Evolutionary conservation across 805 yeast genomes (phyloP).

Genomic region (Candida awuae): DNA sequence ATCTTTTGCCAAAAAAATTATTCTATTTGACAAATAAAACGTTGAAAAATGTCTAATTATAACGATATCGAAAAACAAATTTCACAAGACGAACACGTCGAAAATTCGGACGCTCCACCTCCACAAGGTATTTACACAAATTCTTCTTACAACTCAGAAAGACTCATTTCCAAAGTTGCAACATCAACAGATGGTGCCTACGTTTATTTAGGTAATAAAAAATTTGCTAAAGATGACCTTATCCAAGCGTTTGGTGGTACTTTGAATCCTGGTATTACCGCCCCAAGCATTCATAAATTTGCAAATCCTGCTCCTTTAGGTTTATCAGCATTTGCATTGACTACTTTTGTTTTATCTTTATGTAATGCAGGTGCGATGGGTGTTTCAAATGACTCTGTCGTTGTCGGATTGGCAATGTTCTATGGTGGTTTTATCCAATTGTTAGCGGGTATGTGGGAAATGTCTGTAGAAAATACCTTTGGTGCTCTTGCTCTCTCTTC

Average conservation of each 20-base stretch:
- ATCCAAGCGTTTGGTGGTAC: constrained; percentile 75
- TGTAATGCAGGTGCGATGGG: constrained; percentile 63
- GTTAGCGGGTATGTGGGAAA: constrained; percentile 69
- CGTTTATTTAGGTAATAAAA: constrained; percentile 62
- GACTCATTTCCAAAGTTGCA: constrained; percentile 25
- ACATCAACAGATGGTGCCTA: constrained; percentile 55
- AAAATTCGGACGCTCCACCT: constrained; percentile 12
- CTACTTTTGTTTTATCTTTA: constrained; percentile 58
- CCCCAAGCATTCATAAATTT: constrained; percentile 49
- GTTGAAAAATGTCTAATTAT: constrained; percentile 6
- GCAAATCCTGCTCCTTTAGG: constrained; percentile 78
- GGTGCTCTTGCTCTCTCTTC: constrained; percentile 58
- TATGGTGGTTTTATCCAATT: constrained; percentile 69
- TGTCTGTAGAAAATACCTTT: constrained; percentile 68
- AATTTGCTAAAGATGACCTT: constrained; percentile 53
- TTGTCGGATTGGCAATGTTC: constrained; percentile 59
- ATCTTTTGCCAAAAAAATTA: too few relatives aligned
- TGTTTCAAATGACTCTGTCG: constrained; percentile 49
- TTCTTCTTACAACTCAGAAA: constrained; percentile 6
- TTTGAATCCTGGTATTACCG: constrained; percentile 57
- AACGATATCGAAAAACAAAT: constrained; percentile 18
- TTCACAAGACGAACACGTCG: constrained; percentile 15
- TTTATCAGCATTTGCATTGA: constrained; percentile 59
- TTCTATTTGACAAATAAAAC: not conserved
- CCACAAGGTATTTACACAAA: constrained; percentile 19